These are phyloP conservation scores for Cucurbita moschata DNA, from an alignment of 306 rosid genomes.

Conservation along the genomic window DNA sequence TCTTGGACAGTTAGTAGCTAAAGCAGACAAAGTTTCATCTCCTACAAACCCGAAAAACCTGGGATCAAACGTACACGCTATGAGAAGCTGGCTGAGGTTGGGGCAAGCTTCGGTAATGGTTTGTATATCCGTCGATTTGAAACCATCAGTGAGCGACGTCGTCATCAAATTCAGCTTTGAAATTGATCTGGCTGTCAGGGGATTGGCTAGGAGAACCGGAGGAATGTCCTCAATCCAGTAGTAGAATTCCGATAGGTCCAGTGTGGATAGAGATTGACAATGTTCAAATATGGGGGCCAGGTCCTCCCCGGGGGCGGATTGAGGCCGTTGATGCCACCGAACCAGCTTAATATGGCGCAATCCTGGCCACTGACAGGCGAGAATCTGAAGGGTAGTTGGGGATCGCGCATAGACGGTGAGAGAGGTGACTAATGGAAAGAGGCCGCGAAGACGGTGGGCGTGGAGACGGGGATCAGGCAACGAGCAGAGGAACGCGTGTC, in stretches of 20 bases:
- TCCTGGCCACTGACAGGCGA: slow-evolving; percentile 52
- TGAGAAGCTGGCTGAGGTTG: slow-evolving; percentile 42
- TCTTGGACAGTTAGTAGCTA: slow-evolving; percentile 48
- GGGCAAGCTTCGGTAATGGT: slow-evolving; percentile 55
- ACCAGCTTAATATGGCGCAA: slow-evolving; percentile 58
- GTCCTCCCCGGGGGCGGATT: slow-evolving; percentile 33
- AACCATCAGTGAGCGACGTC: slow-evolving; percentile 53
- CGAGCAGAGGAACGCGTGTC: slow-evolving; percentile 15
- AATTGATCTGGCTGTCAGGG: slow-evolving; percentile 36
- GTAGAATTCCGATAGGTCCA: slow-evolving; percentile 74
- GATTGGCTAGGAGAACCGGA: slow-evolving; percentile 40
- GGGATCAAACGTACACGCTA: slow-evolving; percentile 74
- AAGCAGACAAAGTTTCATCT: slow-evolving; percentile 41
- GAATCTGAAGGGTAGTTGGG: slow-evolving; percentile 34
- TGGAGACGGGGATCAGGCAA: slow-evolving; percentile 31
- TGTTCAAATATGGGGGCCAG: slow-evolving; percentile 38
- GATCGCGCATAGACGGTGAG: slow-evolving; percentile 63
- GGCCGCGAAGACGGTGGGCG: slow-evolving; percentile 43
- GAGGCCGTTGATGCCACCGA: slow-evolving; percentile 83
- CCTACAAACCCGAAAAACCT: slow-evolving; percentile 64
- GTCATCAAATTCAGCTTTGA: slow-evolving; percentile 52
- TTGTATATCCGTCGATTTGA: slow-evolving; percentile 44
- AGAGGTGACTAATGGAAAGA: slow-evolving; percentile 63
- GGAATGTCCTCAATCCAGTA: slow-evolving; percentile 85
- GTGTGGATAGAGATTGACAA: slow-evolving; percentile 39